Conservation (phyloP, 1,284 basidiomycete species). For the Amylostereum areolatum region DNA sequence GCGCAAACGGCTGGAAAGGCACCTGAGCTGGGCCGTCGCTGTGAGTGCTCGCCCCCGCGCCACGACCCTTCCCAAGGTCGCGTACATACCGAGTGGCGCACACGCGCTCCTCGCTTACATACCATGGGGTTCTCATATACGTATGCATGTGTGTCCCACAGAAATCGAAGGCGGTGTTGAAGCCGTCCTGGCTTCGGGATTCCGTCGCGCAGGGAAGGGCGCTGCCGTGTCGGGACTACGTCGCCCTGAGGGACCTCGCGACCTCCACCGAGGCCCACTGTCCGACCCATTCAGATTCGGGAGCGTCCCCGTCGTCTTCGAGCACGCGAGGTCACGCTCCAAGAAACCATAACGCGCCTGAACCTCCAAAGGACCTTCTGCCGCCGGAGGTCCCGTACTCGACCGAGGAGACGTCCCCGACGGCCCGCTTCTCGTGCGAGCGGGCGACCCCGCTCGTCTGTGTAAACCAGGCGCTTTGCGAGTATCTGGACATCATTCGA, state of each 20-base stretch:
- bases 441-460: slow-evolving; percentile 60
- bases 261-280: slow-evolving; percentile 38
- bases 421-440: slow-evolving; percentile 49
- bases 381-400: slow-evolving; percentile 18
- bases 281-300: slow-evolving; percentile 24
- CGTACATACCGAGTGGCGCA: too few relatives aligned
- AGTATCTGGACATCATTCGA: slow-evolving; percentile 54
- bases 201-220: slow-evolving; percentile 39
- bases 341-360: neutral
- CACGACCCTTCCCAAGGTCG: too few relatives aligned
- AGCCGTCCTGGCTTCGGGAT: slow-evolving; percentile 60
- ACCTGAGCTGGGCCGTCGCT: slow-evolving; percentile 55
- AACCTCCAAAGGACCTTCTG: slow-evolving; percentile 19
- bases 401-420: slow-evolving; percentile 26
- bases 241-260: slow-evolving; percentile 45
- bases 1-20: slow-evolving; percentile 61
- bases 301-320: too few relatives aligned
- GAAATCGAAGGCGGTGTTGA: slow-evolving; percentile 61
- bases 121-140: neutral
- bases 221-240: slow-evolving; percentile 47
- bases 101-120: too few relatives aligned
- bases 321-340: neutral
- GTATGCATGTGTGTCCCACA: slow-evolving; percentile 19
- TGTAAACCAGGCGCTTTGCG: slow-evolving; percentile 53
- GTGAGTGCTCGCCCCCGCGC: slow-evolving; percentile 42